These are phyloP conservation scores for Beauveria scarabaeidicola DNA, from an alignment of 2,329 filamentous ascomycete genomes.

Conservation along the genomic window DNA sequence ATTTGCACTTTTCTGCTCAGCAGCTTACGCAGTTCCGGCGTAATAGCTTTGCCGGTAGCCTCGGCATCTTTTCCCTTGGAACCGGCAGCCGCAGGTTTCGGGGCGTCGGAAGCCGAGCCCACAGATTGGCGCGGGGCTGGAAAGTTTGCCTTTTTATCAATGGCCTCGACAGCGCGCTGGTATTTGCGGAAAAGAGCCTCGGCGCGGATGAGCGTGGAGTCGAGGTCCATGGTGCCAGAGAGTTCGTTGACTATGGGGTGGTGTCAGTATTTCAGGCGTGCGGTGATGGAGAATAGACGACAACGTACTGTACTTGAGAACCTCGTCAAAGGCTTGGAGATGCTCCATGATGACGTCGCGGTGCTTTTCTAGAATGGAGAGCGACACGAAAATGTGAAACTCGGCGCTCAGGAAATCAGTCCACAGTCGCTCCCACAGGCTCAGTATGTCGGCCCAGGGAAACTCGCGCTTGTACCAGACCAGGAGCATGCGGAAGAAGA, in stretches of 20 bases:
- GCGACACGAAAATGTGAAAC: slow-evolving; percentile 89
- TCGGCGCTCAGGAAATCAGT: slow-evolving; percentile 82
- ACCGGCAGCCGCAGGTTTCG: slow-evolving; percentile 13
- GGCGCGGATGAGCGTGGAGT: slow-evolving; percentile 76
- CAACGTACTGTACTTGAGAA: slow-evolving; percentile 81
- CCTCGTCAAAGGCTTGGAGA: slow-evolving; percentile 89
- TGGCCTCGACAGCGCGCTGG: slow-evolving; percentile 77
- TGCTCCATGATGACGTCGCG: slow-evolving; percentile 95
- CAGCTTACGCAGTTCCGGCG: slow-evolving; percentile 46
- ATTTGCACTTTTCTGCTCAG: slow-evolving; percentile 41
- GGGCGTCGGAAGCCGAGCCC: neutral
- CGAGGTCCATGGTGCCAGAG: slow-evolving; percentile 83
- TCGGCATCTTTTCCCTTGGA: slow-evolving; percentile 31
- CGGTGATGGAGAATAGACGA: neutral
- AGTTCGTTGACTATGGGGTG: slow-evolving; percentile 75
- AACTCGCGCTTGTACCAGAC: slow-evolving; percentile 99
- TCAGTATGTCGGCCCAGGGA: slow-evolving; percentile 74
- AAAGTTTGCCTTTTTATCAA: slow-evolving; percentile 87
- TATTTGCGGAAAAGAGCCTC: slow-evolving; percentile 85
- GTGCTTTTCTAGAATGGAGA: slow-evolving; percentile 93
- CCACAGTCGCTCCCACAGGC: slow-evolving; percentile 90
- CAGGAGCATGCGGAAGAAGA: slow-evolving; percentile 98
- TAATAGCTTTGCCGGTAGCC: slow-evolving; percentile 35
- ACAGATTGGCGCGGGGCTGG: slow-evolving; percentile 39
- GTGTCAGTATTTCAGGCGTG: slow-evolving; percentile 6